Base-by-base conservation (phyloP, 352 stramenopile genomes). In the Phytophthora quininea region DNA sequence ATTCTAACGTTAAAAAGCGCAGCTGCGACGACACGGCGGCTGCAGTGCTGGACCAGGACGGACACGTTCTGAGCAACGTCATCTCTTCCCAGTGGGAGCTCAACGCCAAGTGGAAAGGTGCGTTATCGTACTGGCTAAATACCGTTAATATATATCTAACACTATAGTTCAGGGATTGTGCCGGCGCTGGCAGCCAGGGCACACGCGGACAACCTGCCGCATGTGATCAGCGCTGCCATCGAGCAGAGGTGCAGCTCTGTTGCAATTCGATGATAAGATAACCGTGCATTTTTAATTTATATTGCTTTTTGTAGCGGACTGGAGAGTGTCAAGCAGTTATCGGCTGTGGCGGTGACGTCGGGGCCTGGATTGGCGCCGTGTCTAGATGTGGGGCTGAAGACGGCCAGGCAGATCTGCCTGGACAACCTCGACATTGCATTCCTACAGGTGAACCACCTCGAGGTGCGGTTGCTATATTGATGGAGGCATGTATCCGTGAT, bases 331-430 rank as follows among this genome's bases (percentile, higher is more conserved):
- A 62, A 79, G 4, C 86, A 99, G 38, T 82, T 99, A 19, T 89
- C 97, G 71, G 97, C 94, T 0, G 89, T 99, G 50, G 96, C 96
- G 9, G 97, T 99, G 53, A 99, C 97, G 2, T 93, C 97, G 10
- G 97, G 97, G 15, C 97, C 97, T 8, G 98, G 98, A 8, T 88
- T 99, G 55, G 96, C 98, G 58, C 97, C 98, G 49, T 99, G 97
- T 84, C 84, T 99, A 6, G 89, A 97, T 56, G 97, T 99, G 12
- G 98, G 97, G 1, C 92, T 97, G 50, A 81, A 91, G 46, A 77
- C 74, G 1, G 88, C 86, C 11, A 69, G 91, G 52, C 73, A 88
- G 43, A 84, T 99, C 50, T 97, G 96, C 12, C 64, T 86, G 1
- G 67, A 91, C 58, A 82, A 98, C 54, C 72, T 83, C 3, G 54